Base-by-base conservation (phyloP, 352 stramenopile genomes). In the Globisporangium solare region DNA sequence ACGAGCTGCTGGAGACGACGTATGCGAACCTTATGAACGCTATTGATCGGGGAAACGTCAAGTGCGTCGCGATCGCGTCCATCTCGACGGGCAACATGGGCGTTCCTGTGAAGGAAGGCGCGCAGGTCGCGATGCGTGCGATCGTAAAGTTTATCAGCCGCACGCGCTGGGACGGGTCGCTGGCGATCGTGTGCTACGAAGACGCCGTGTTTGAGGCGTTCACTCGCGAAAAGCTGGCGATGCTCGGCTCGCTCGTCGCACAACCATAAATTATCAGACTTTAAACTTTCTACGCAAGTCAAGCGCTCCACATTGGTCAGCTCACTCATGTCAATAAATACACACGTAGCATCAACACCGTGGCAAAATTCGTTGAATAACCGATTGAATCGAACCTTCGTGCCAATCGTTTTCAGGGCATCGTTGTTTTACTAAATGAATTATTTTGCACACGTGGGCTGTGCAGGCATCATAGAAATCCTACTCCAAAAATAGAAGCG, bases 81-180 rank as follows among this genome's bases (percentile, higher is more conserved):
- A 87, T 92, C 51, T 86, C 81, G 1, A 89, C 81, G 0, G 78
- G 81, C 2, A 84, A 78, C 46, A 72, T 86, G 42, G 69, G 72
- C 0, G 58, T 81, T 2, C 71, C 71, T 0, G 50, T 62, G 20
- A 39, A 51, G 1, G 50, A 64, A 21, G 60, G 61, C 2, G 55
- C 69, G 3, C 48, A 47, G 2, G 61, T 64, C 10, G 69, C 48
- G 14, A 55, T 77, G 37, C 53, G 55, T 7, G 54, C 59, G 15
- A 66, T 68, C 35, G 60, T 64, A 35, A 73, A 71, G 21, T 86
- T 71, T 41, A 60, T 86, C 21, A 66, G 76, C 6, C 60, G 60
- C 7, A 72, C 68, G 12, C 57, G 76, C 39, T 89, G 76, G 76
- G 55, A 61, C 0, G 76, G 70, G 1, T 71, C 60, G 15, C 43